Percentiles rank a stretch among this genome's conserved stretches.
These are phyloP conservation scores for Jatropha podagrica DNA, from an alignment of 441 rosid genomes.

Conservation along the genomic window DNA sequence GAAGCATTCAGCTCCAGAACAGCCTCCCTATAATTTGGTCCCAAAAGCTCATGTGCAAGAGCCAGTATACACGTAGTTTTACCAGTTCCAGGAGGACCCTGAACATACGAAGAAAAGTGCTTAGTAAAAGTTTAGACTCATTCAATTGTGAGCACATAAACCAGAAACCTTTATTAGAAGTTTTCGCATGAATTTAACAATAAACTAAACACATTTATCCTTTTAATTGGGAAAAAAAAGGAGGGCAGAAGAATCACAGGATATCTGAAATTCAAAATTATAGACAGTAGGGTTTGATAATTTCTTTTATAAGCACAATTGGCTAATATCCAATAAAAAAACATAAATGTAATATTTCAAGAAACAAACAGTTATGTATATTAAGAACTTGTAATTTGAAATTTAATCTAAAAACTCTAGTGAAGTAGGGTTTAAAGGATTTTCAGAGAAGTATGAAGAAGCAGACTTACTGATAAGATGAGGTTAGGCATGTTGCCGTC, in stretches of 20 bases:
- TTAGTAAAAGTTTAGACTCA: not conserved
- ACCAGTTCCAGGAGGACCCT: conserved; percentile 99
- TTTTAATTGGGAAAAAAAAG: not conserved
- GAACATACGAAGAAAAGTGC: conserved; percentile 1
- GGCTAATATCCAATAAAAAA: not conserved
- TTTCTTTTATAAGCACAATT: not conserved
- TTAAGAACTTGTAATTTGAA: not conserved
- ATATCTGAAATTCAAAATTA: not conserved
- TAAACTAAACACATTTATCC: not conserved
- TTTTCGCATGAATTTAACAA: not conserved
- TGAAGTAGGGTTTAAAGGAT: not conserved
- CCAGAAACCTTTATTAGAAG: too few species aligned
- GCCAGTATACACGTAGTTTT: conserved; percentile 94
- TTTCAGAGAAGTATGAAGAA: not conserved
- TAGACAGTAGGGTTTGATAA: conserved; percentile 7
- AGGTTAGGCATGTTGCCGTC: conserved; percentile 97
- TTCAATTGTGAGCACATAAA: not conserved
- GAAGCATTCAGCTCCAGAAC: conserved; percentile 97
- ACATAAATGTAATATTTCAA: not conserved
- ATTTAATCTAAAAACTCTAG: not conserved
- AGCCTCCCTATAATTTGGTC: conserved; percentile 73
- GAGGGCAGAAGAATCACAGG: not conserved
- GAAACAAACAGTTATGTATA: not conserved
- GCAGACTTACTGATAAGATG: conserved; percentile 56
- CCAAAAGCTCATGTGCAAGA: conserved; percentile 92